phyloP scores from a whole-genome alignment of 768 basidiomycete genomes.

The Suillus discolor region DNA sequence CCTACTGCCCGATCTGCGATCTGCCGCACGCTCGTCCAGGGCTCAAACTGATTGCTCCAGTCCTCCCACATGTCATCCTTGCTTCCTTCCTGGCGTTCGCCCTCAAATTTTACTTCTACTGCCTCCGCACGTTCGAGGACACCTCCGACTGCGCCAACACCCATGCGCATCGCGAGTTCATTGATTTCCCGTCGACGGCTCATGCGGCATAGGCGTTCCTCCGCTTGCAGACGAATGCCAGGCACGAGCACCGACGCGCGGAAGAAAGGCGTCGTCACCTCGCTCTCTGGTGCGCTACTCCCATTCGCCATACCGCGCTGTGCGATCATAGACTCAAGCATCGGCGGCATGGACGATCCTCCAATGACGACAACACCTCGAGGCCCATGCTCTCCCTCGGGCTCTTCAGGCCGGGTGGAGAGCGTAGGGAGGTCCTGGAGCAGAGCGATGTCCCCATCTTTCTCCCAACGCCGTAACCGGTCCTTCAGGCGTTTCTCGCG shows the following conservation, averaged over 20 bases:
- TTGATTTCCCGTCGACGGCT: constrained; percentile 74
- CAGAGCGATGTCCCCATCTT: constrained; percentile 53
- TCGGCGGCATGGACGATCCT: constrained; percentile 39
- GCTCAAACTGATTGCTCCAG: constrained; percentile 71
- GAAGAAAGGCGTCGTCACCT: constrained; percentile 51
- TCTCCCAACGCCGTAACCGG: constrained; percentile 76
- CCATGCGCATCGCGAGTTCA: constrained; percentile 83
- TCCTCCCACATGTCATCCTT: constrained; percentile 49
- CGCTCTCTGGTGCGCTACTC: constrained; percentile 21
- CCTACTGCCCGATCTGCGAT: constrained; percentile 81
- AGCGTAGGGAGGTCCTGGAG: constrained; percentile 66
- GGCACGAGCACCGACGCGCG: constrained; percentile 75
- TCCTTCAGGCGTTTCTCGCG: constrained; percentile 74
- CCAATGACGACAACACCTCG: constrained; percentile 54
- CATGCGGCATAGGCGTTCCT: constrained; percentile 61
- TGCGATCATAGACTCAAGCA: constrained; percentile 23
- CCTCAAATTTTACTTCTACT: constrained; percentile 14
- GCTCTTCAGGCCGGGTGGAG: constrained; percentile 39
- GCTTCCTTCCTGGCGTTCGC: constrained; percentile 2
- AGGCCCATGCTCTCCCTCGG: constrained; percentile 32
- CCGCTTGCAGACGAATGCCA: constrained; percentile 48
- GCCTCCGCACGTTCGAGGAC: constrained; percentile 41
- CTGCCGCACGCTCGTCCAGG: constrained; percentile 69
- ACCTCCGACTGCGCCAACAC: constrained; percentile 75
- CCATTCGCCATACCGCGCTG: constrained; percentile 22